Conservation (phyloP, 2,329 filamentous ascomycete species). For the Aspergillus melleus region DNA sequence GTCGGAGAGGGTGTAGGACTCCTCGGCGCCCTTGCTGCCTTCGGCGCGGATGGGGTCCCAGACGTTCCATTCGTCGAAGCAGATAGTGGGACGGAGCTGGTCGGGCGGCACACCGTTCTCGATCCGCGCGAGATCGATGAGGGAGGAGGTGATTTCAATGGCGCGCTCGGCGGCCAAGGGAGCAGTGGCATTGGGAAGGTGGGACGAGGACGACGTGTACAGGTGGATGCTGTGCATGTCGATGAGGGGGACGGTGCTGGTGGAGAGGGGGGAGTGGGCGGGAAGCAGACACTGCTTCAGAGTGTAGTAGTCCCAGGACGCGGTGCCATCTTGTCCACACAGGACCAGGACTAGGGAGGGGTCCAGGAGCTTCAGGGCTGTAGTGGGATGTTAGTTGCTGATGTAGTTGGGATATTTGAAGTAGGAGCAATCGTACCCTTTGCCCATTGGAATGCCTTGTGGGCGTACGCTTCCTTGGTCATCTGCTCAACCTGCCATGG, state of each 20-base stretch:
- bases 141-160: slow-evolving; percentile 66
- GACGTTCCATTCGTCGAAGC: slow-evolving; percentile 85
- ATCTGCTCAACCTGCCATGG: slow-evolving; percentile 62
- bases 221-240: slow-evolving; percentile 82
- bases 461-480: slow-evolving; percentile 60
- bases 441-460: slow-evolving; percentile 60
- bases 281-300: slow-evolving; percentile 66
- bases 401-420: not conserved
- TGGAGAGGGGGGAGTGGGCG: slow-evolving; percentile 43
- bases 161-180: slow-evolving; percentile 70
- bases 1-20: slow-evolving; percentile 72
- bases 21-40: slow-evolving; percentile 70
- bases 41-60: slow-evolving; percentile 73
- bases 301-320: slow-evolving; percentile 71
- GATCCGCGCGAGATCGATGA: slow-evolving; percentile 73
- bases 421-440: slow-evolving; percentile 43
- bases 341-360: slow-evolving; percentile 69
- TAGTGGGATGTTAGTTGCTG: slow-evolving; percentile 3
- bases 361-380: slow-evolving; percentile 52
- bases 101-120: slow-evolving; percentile 59
- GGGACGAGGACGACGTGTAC: slow-evolving; percentile 65
- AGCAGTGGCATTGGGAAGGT: slow-evolving; percentile 59
- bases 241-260: slow-evolving; percentile 52
- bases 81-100: slow-evolving; percentile 67
- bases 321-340: slow-evolving; percentile 69